phyloP scores from a whole-genome alignment of 208 protist genomes.

The Trypanosoma avium region DNA sequence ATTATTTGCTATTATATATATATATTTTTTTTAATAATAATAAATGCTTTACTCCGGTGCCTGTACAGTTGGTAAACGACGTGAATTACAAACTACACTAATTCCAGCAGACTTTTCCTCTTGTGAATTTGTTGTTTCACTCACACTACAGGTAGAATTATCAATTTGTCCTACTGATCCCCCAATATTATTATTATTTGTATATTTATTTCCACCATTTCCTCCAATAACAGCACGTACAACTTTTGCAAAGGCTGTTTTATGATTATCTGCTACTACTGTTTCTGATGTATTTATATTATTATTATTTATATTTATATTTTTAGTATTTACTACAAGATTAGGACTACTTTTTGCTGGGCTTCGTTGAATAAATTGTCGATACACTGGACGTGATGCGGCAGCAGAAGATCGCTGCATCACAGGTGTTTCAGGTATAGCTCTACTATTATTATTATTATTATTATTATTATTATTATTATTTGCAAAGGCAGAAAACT shows the following conservation, averaged over 20 bases:
- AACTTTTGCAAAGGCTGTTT: not conserved
- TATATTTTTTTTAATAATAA: slow-evolving; percentile 1
- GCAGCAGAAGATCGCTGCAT: not conserved
- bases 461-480: no score
- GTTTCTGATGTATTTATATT: no score
- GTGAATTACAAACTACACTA: not conserved
- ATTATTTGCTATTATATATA: not conserved
- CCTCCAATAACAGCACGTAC: not conserved
- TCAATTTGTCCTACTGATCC: not conserved
- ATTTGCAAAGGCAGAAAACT: slow-evolving; percentile 3
- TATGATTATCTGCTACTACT: no score
- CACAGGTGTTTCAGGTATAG: not conserved
- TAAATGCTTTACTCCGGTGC: slow-evolving; percentile 7
- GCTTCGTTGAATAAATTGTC: not conserved
- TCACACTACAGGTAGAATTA: not conserved
- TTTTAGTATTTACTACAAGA: no score
- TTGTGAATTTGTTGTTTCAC: not conserved
- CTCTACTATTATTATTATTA: no score
- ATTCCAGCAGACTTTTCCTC: not conserved
- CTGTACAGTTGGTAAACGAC: slow-evolving; percentile 2
- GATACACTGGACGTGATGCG: not conserved
- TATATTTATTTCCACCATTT: not conserved
- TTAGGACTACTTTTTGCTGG: not conserved
- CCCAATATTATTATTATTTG: not conserved
- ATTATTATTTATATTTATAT: no score